Conservation (phyloP, 2,329 filamentous ascomycete genomes). For the Ophiocordyceps camponoti-saundersi region DNA sequence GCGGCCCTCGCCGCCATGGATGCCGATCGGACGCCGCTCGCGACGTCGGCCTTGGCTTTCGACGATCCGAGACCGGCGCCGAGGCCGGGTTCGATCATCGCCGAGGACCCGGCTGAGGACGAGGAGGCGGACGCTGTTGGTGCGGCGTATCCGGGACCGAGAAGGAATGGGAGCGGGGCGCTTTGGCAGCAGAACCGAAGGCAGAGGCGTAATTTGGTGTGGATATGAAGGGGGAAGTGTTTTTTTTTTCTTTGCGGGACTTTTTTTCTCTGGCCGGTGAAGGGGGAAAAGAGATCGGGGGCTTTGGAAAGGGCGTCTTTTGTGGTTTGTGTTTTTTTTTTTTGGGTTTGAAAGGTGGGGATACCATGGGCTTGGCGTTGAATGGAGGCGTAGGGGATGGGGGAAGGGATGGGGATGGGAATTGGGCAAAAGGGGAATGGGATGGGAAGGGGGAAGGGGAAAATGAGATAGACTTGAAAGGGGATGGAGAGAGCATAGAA, state of each 20-base stretch:
- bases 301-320: no score
- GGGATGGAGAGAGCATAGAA: neutral
- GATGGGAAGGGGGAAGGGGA: neutral
- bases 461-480: neutral
- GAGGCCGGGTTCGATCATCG: neutral
- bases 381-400: neutral
- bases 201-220: constrained; percentile 28
- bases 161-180: constrained; percentile 19
- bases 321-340: no score
- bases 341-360: no score
- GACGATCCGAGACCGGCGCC: neutral
- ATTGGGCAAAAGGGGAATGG: no score
- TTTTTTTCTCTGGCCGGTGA: neutral
- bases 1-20: constrained; percentile 5
- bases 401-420: neutral
- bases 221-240: constrained; percentile 21
- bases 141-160: constrained; percentile 7
- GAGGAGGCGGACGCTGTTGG: neutral
- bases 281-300: no score
- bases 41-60: constrained; percentile 10
- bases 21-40: constrained; percentile 21
- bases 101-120: neutral
- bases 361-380: neutral
- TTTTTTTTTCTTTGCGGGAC: neutral
- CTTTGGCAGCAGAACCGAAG: constrained; percentile 38